A percentile compares a stretch with the other conserved stretches of the same genome.
phyloP scores from a whole-genome alignment of 257 asterid genomes.

The Prunella vulgaris region DNA sequence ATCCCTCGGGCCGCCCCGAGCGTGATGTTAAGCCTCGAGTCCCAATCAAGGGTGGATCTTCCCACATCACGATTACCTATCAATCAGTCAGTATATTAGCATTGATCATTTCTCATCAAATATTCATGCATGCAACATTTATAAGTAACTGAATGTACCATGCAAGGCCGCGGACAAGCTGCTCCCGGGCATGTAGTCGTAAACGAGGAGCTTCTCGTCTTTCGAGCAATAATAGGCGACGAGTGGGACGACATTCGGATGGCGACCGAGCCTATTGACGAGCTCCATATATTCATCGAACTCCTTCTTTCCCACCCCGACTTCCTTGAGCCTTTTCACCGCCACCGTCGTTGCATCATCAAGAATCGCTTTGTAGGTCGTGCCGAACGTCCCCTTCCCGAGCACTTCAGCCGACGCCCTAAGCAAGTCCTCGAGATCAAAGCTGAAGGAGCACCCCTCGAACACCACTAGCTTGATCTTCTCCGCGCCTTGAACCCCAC shows the following conservation, averaged over 20 bases:
- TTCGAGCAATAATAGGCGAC: constrained; percentile 88
- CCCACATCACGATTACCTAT: constrained; percentile 59
- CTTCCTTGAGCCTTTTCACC: constrained; percentile 80
- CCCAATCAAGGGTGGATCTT: constrained; percentile 63
- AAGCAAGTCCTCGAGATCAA: constrained; percentile 81
- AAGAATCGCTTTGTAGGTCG: constrained; percentile 78
- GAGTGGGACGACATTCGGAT: constrained; percentile 56
- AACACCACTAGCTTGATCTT: constrained; percentile 77
- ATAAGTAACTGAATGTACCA: constrained; percentile 34
- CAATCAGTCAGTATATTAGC: neutral
- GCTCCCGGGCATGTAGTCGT: constrained; percentile 69
- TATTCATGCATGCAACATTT: neutral
- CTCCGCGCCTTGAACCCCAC: constrained; percentile 86
- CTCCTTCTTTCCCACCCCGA: constrained; percentile 64
- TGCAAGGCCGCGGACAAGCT: constrained; percentile 85
- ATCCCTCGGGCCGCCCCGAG: constrained; percentile 76
- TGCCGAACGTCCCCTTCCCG: constrained; percentile 87
- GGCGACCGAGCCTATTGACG: constrained; percentile 45
- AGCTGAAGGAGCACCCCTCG: constrained; percentile 62
- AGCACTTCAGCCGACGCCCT: constrained; percentile 98
- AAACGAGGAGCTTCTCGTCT: constrained; percentile 91
- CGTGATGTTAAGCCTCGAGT: constrained; percentile 66
- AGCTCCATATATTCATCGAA: constrained; percentile 90
- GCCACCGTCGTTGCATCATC: constrained; percentile 78
- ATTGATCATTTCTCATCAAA: neutral